Base-by-base conservation (phyloP, 2,329 filamentous ascomycete species). In the Onygena corvina region DNA sequence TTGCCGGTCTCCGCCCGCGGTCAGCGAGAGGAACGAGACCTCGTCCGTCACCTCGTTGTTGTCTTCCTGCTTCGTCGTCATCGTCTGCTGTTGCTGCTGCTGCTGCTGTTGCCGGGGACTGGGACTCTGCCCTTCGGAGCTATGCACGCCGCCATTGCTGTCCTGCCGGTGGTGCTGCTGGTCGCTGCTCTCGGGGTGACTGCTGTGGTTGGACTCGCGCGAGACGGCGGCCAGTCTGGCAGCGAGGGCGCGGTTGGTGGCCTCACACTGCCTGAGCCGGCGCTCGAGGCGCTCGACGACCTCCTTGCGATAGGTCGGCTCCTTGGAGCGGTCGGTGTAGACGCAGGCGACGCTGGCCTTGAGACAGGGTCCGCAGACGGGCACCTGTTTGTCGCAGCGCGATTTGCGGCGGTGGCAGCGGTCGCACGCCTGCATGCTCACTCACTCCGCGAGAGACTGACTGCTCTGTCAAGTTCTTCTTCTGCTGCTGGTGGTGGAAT, bases 21-120 rank as follows among this genome's bases (percentile, higher is more conserved):
- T 67, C 12, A 67, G 59, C 4, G 67, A 68, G n/a, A 71, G 58
- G 48, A 67, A 67, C 0, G 68, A 67, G n/a, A 71, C 66, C 49
- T 71, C 65, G 23, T 65, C 65, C 0, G 66, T 62, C 2, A 69
- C 61, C 18, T 67, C 65, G 11, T 58, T 55, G n/a, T 58, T 54
- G 33, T 53, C 45, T 9, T 52, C 50, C 16, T 45, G 42, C 20
- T 49, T 30, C 34, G 45, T 25, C 34, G 25, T 38, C 25, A 33
- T 47, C 51, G 31, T 36, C 14, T 33, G 47, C 44, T 31, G 36
- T 7, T 40, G 42, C 25, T 33, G 30, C 44, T 46, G 44, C 16
- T 18, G 31, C 16, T 20, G 23, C 27, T 21, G 29, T 47, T 42
- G 47, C 9, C 44, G 46, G 20, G 47, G 31, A 16, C 27, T 38